Percentiles rank a stretch among this genome's conserved stretches.
These are phyloP conservation scores for Acidiella bohemica DNA, from an alignment of 495 filamentous ascomycete species.

Conservation along the genomic window DNA sequence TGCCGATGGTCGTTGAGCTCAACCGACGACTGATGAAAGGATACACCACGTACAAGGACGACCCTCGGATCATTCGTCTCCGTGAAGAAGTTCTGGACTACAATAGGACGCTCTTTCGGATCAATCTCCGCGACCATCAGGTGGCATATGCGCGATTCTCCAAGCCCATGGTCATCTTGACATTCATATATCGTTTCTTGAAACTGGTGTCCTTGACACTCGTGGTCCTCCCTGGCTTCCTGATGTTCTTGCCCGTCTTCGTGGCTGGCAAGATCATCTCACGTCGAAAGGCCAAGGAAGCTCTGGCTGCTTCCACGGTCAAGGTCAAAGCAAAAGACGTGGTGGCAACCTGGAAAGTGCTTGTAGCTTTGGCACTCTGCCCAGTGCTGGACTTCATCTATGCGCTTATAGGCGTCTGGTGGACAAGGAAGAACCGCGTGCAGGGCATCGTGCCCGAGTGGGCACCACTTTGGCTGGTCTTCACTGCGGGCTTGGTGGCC, in stretches of 20 bases:
- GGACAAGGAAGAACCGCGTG: slow-evolving; percentile 67
- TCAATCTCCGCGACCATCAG: slow-evolving; percentile 89
- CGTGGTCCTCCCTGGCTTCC: slow-evolving; percentile 71
- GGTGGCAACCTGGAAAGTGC: slow-evolving; percentile 96
- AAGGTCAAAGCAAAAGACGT: slow-evolving; percentile 91
- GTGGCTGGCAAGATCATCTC: slow-evolving; percentile 78
- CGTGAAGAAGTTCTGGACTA: slow-evolving; percentile 70
- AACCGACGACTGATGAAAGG: slow-evolving; percentile 87
- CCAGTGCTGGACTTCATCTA: slow-evolving; percentile 77
- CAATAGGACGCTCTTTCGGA: slow-evolving; percentile 72
- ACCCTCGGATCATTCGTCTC: slow-evolving; percentile 67
- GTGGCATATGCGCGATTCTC: slow-evolving; percentile 83
- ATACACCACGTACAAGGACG: slow-evolving; percentile 84
- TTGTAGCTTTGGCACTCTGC: slow-evolving; percentile 79
- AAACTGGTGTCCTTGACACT: slow-evolving; percentile 66
- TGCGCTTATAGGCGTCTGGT: slow-evolving; percentile 55
- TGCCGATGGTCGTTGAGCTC: slow-evolving; percentile 89
- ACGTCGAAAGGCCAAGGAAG: slow-evolving; percentile 78
- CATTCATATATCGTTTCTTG: slow-evolving; percentile 61
- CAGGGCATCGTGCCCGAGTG: slow-evolving; percentile 65
- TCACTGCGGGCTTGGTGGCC: slow-evolving; percentile 55
- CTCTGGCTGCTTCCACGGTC: slow-evolving; percentile 81
- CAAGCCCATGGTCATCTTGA: slow-evolving; percentile 56
- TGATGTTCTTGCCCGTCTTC: slow-evolving; percentile 87
- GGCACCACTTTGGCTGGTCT: slow-evolving; percentile 67